Evolutionary conservation across 306 rosid species (phyloP), one percentile per base, ranked within the genome.

Genomic region (Castanopsis chinensis): DNA sequence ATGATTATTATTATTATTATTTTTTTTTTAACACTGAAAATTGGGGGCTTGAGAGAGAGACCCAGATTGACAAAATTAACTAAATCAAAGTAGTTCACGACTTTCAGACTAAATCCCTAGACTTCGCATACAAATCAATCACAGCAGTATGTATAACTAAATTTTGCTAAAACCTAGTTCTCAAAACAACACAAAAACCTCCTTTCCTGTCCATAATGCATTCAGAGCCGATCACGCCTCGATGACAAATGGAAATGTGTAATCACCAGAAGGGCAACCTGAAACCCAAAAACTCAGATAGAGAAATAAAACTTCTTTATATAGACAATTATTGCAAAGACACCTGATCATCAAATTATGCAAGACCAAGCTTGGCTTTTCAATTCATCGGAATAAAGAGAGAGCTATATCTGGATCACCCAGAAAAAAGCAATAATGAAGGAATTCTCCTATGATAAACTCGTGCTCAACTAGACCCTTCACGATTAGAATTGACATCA

Each of bases 211-310:
- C 75, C 33, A 51, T 7, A 33, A 6, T 25, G 59, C 81, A 5
- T 71, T 75, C 23, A 85, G 61, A 63, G 83, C 85, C 21, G 85
- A 76, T 65, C 83, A 85, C 6, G 88, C 85, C 74, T 81, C 81
- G 19, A 81, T 74, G 20, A 78, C 83, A 37, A 73, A 78, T 2
- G 85, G 88, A 78, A 78, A 78, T 21, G 85, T 81, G 77, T 54
- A 81, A n/a, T 74, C 73, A 56, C 75, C 78, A 35, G 74, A 84
- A n/a, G 87, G 73, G 58, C 82, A 84, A 71, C 76, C 81, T 6
- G 51, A 76, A 58, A 49, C 58, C 76, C 69, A 27, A 52, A 80
- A 84, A 28, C 18, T 41, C 45, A 13, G 35, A 59, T 54, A 80
- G 60, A 71, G 19, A 45, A 13, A 18, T 14, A 85, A 15, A 37